These are phyloP conservation scores for Syzygium syzygioides DNA, from an alignment of 441 rosid genomes.

Conservation along the genomic window DNA sequence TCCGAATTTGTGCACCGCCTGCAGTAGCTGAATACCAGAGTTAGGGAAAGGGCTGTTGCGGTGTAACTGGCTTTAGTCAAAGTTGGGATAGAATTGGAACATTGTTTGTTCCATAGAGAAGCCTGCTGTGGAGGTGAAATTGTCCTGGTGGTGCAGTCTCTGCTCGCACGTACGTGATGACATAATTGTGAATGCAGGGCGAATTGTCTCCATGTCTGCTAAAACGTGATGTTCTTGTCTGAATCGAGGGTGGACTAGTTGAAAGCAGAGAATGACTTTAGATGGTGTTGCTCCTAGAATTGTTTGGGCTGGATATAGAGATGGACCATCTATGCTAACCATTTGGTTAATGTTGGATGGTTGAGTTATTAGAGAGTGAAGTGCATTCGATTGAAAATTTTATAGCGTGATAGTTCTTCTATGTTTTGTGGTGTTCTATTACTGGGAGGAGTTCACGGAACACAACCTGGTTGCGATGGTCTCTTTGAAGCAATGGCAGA, in stretches of 20 bases:
- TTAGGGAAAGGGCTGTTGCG: background rate
- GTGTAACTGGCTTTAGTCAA: background rate
- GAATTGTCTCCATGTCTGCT: background rate
- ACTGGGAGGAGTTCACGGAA: background rate
- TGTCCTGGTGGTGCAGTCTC: no score
- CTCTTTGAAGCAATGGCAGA: background rate
- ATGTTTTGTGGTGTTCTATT: background rate
- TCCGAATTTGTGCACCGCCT: background rate
- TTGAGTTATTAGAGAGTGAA: background rate
- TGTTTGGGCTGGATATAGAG: background rate
- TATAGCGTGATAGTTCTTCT: background rate
- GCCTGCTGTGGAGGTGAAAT: no score
- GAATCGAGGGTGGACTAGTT: background rate
- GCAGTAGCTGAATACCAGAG: background rate
- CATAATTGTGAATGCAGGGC: background rate
- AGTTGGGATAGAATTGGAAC: background rate
- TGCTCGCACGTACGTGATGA: no score
- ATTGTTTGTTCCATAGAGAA: no score
- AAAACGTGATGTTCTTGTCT: background rate
- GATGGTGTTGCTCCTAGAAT: background rate
- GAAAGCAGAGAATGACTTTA: background rate
- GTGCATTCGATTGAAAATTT: background rate
- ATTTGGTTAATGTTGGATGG: background rate
- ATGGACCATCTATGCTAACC: background rate
- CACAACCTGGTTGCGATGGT: background rate